Percentiles rank a stretch among this genome's conserved stretches.
phyloP scores from a whole-genome alignment of 2,329 filamentous ascomycete genomes.

The Apiospora marii region DNA sequence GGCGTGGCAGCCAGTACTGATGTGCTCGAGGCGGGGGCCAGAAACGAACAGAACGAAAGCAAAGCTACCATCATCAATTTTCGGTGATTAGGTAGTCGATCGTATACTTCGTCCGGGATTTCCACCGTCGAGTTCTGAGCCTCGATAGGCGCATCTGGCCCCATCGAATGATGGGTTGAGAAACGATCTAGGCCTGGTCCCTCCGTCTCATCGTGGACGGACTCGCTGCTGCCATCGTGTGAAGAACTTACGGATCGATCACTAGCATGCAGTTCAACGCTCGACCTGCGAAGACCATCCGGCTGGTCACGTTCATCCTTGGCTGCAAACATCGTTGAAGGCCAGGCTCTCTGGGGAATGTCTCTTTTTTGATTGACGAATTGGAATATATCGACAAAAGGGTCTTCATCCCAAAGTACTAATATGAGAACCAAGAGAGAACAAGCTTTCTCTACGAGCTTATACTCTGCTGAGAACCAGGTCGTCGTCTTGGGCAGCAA shows the following conservation, averaged over 20 bases:
- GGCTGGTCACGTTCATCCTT: conserved; percentile 7
- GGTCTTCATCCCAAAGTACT: not conserved
- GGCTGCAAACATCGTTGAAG: conserved; percentile 23
- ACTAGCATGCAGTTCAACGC: conserved; percentile 22
- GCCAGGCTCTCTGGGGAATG: not conserved
- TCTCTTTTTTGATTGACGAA: not conserved
- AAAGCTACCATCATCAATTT: conserved; percentile 74
- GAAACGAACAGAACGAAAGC: conserved; percentile 77
- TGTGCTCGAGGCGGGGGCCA: conserved; percentile 78
- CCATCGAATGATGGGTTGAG: conserved; percentile 41
- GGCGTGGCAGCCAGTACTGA: conserved; percentile 77
- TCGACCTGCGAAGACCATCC: conserved; percentile 1
- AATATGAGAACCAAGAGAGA: not conserved
- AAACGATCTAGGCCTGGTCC: conserved; percentile 37
- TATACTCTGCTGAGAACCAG: not conserved
- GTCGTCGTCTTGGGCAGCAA: conserved; percentile 15
- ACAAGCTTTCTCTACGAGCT: not conserved
- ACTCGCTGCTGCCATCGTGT: conserved; percentile 30
- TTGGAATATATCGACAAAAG: conserved; percentile 4
- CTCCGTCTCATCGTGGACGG: conserved; percentile 27
- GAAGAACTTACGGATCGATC: conserved; percentile 22
- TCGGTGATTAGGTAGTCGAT: conserved; percentile 65
- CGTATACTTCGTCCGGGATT: conserved; percentile 66
- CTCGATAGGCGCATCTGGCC: conserved; percentile 41
- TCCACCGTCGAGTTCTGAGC: conserved; percentile 43